Evolutionary conservation across 139 green algal genomes (phyloP), one percentile per base, ranked within the genome.

Genomic region (Desmodesmus armatus): DNA sequence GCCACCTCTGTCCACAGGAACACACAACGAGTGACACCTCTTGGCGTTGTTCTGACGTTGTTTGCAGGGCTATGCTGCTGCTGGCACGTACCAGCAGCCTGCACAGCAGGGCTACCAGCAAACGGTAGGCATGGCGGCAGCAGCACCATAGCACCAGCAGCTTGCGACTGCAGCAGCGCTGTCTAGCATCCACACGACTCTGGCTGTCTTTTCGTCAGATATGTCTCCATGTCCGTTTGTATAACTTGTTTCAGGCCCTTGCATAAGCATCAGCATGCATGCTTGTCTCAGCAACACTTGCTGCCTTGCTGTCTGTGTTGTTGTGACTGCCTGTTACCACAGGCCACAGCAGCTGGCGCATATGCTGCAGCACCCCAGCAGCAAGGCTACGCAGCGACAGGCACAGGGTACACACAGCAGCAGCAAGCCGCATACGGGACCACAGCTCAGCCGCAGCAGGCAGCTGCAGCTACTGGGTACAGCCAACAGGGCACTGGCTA

Each of bases 101-200:
- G 47, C 47, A 55, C 65, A 72, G 40, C 7, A 29, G 35, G 69
- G 69, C 69, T 77, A 77, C 33, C 69, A 77, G 69, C 69, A 77
- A 39, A 37, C 31, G 31, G 69, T 58, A 9, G 33, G 33, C 33
- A 72, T n/a, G 6, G n/a, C n/a, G 19, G 31, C 65, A 72, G 17
- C 6, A 27, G 65, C 31, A 29, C 19, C 9, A 19, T n/a, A 9
- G 21, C 15, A 65, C 17, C 55, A 65, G 65, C 6, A 43, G 65
- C 33, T 44, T 55, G 47, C 7, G 47, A 7, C 13, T 55, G 7
- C 9, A 55, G 47, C 7, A 21, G 47, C 13, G 47, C 7, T 55
- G 7, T 7, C 13, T 55, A 55, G 47, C 9, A 21, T 21, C 13
- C 13, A 13, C 7, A 55, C 47, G 13, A 7, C 9, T 55, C 9